phyloP scores from a whole-genome alignment of 2,329 filamentous ascomycete species.

The Apiospora hydei region DNA sequence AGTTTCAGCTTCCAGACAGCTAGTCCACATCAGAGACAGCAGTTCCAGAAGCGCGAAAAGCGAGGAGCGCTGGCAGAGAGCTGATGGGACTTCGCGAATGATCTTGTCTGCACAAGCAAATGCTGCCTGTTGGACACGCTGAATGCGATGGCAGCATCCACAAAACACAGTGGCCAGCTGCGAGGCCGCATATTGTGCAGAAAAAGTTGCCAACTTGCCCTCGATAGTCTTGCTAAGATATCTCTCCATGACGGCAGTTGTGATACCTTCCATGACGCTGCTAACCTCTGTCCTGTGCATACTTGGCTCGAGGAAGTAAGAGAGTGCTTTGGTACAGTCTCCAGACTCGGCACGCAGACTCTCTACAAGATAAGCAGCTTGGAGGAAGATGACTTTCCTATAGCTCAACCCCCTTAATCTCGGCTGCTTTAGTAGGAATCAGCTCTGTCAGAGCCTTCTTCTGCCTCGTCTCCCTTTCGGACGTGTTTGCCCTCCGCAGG shows the following conservation, averaged over 20 bases:
- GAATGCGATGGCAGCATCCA: slow-evolving; percentile 91
- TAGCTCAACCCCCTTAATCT: slow-evolving; percentile 87
- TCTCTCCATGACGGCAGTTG: slow-evolving; percentile 74
- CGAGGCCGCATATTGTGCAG: slow-evolving; percentile 87
- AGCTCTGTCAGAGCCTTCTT: slow-evolving; percentile 79
- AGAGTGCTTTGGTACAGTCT: slow-evolving; percentile 87
- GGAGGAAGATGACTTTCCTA: slow-evolving; percentile 89
- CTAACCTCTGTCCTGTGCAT: slow-evolving; percentile 71
- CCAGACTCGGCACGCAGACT: slow-evolving; percentile 85
- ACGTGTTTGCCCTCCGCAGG: slow-evolving; percentile 82
- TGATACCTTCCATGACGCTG: slow-evolving; percentile 70
- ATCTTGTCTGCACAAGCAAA: slow-evolving; percentile 85
- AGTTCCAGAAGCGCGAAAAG: slow-evolving; percentile 93
- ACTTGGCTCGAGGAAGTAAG: slow-evolving; percentile 94
- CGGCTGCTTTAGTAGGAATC: slow-evolving; percentile 76
- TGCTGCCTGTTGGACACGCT: slow-evolving; percentile 88
- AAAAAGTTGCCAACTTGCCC: slow-evolving; percentile 78
- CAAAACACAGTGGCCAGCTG: slow-evolving; percentile 88
- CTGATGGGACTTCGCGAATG: slow-evolving; percentile 83
- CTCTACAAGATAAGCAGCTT: slow-evolving; percentile 89
- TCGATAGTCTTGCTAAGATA: slow-evolving; percentile 80
- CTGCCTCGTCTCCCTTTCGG: slow-evolving; percentile 78
- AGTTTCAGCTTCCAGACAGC: slow-evolving; percentile 91
- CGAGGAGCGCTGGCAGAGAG: slow-evolving; percentile 87
- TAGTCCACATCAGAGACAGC: slow-evolving; percentile 92